Percentiles rank a stretch among this genome's conserved stretches.
Conservation (phyloP, 2,329 filamentous ascomycete genomes). For the Septoria linicola region DNA sequence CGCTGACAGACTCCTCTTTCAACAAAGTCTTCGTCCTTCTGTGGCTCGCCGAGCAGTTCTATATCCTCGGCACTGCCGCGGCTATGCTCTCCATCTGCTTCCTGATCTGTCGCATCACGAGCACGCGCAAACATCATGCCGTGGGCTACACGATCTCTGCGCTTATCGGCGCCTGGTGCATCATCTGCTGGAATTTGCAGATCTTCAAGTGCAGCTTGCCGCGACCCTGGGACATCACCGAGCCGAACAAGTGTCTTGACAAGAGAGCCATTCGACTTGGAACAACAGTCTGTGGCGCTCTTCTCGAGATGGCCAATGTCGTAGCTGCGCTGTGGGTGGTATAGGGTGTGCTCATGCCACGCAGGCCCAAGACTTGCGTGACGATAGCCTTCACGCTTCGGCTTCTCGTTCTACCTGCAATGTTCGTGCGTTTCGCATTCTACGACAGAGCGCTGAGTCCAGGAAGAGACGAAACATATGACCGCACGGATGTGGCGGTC, state of each 20-base stretch:
- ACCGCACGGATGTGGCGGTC: constrained; percentile 25
- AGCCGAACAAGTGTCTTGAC: constrained; percentile 21
- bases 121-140: constrained; percentile 20
- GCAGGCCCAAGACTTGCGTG: constrained; percentile 26
- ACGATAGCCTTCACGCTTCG: constrained; percentile 29
- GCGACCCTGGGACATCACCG: constrained; percentile 26
- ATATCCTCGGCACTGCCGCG: constrained; percentile 21
- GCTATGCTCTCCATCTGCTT: constrained; percentile 31
- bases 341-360: constrained; percentile 31
- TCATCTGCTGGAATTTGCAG: constrained; percentile 19
- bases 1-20: neutral
- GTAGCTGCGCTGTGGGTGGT: constrained; percentile 28
- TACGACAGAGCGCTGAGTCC: constrained; percentile 15
- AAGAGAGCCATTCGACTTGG: constrained; percentile 25
- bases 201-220: constrained; percentile 31
- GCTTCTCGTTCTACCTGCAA: constrained; percentile 29
- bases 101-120: constrained; percentile 32
- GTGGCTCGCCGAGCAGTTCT: constrained; percentile 26
- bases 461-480: constrained; percentile 20
- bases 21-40: constrained; percentile 19
- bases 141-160: constrained; percentile 24
- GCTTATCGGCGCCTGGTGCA: constrained; percentile 21
- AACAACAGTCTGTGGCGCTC: constrained; percentile 19
- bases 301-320: constrained; percentile 28
- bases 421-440: constrained; percentile 23